These are phyloP conservation scores for Plantago lanceolata DNA, from an alignment of 305 asterid genomes.

Conservation along the genomic window DNA sequence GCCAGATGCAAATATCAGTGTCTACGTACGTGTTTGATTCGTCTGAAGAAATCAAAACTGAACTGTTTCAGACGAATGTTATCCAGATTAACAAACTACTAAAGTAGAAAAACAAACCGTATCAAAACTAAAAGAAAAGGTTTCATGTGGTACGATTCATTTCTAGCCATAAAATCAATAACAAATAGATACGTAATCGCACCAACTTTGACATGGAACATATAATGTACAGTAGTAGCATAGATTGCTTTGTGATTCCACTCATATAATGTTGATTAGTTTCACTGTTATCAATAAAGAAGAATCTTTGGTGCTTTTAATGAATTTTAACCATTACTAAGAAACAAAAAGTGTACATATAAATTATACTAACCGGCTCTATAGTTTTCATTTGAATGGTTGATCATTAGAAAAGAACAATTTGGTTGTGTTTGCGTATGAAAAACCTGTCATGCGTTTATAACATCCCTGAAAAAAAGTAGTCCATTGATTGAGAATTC, in stretches of 20 bases:
- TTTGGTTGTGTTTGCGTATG: not conserved
- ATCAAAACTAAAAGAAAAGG: too few relatives aligned
- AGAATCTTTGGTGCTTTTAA: slow-evolving; percentile 1
- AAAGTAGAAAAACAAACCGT: too few relatives aligned
- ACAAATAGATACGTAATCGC: too few relatives aligned
- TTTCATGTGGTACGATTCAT: too few relatives aligned
- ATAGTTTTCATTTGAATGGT: not conserved
- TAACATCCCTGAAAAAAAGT: not conserved
- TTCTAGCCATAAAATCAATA: too few relatives aligned
- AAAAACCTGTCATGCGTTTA: not conserved
- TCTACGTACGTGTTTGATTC: too few relatives aligned
- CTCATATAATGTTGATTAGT: not conserved
- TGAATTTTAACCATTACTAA: not conserved
- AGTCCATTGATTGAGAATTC: not conserved
- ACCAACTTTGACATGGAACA: too few relatives aligned
- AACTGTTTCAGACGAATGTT: too few relatives aligned
- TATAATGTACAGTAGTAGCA: too few relatives aligned
- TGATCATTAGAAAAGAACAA: too few relatives aligned
- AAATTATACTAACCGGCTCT: not conserved
- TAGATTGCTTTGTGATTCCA: not conserved
- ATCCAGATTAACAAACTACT: too few relatives aligned
- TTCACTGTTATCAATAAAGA: not conserved
- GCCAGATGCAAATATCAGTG: not conserved
- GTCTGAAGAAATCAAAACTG: too few relatives aligned
- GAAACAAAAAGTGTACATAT: not conserved